A percentile compares a stretch with the other conserved stretches of the same genome.
phyloP scores from a whole-genome alignment of 2,329 filamentous ascomycete species.

The Teratosphaeria gauchensis region DNA sequence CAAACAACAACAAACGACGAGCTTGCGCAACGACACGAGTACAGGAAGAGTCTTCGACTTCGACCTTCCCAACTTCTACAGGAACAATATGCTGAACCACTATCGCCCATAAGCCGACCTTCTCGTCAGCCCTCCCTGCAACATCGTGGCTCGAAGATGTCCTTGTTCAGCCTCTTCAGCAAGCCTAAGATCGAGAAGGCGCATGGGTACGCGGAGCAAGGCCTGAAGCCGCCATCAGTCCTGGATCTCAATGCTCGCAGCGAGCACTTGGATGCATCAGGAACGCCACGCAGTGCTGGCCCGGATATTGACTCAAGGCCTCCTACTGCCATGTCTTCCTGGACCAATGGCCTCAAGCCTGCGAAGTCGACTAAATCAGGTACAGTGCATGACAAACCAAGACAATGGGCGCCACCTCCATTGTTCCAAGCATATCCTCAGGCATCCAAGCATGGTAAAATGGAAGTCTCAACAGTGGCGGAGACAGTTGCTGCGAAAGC shows the following conservation, averaged over 20 bases:
- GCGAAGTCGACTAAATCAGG: neutral
- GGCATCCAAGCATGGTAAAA: conserved; percentile 62
- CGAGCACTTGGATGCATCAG: conserved; percentile 3
- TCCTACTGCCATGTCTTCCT: neutral
- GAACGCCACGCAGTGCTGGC: conserved; percentile 3
- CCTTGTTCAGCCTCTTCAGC: conserved; percentile 41
- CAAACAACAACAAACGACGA: neutral
- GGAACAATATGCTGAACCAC: conserved; percentile 13
- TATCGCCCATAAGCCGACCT: conserved; percentile 9
- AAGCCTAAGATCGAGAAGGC: conserved; percentile 40
- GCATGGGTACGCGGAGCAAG: conserved; percentile 37
- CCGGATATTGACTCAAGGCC: neutral
- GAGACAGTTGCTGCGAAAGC: conserved; percentile 39
- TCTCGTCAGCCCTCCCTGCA: conserved; percentile 7
- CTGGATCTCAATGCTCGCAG: conserved; percentile 3
- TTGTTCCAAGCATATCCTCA: conserved; percentile 83
- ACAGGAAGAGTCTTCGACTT: neutral
- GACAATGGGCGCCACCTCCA: conserved; percentile 47
- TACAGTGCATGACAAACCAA: neutral
- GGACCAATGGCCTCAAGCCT: neutral
- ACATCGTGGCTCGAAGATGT: conserved; percentile 30
- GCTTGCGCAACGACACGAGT: neutral
- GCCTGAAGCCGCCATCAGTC: conserved; percentile 8
- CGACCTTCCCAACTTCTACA: conserved; percentile 5
- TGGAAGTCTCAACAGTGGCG: conserved; percentile 57